phyloP scores from a whole-genome alignment of 495 filamentous ascomycete genomes.

The Penicillium fimorum region DNA sequence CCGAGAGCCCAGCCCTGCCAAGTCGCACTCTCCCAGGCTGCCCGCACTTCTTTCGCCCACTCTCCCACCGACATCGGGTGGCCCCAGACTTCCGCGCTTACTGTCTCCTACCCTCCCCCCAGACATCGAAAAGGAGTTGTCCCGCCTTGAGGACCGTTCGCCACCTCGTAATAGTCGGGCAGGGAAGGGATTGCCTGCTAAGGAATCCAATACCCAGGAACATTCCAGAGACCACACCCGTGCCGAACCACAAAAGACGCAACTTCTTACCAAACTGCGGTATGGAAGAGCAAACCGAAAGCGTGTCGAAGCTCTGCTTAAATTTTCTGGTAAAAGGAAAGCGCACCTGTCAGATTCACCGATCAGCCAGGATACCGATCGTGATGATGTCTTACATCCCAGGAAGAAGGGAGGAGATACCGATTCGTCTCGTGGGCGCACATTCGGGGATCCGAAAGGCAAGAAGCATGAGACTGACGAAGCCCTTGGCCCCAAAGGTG shows the following conservation, averaged over 20 bases:
- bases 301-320: constrained; percentile 45
- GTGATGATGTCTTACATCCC: constrained; percentile 21
- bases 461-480: constrained; percentile 23
- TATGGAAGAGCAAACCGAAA: constrained; percentile 44
- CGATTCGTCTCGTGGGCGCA: constrained; percentile 1
- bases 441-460: constrained; percentile 17
- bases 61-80: constrained; percentile 37
- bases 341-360: constrained; percentile 25
- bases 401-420: constrained; percentile 18
- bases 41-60: constrained; percentile 45
- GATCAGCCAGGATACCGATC: constrained; percentile 23
- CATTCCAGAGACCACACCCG: background rate
- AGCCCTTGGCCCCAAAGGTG: constrained; percentile 11
- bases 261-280: constrained; percentile 36
- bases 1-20: constrained; percentile 19
- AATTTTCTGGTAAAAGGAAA: constrained; percentile 45
- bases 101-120: constrained; percentile 50
- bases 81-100: constrained; percentile 38
- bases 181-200: constrained; percentile 7
- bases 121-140: constrained; percentile 49
- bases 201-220: constrained; percentile 13
- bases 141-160: constrained; percentile 30
- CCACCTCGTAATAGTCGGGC: constrained; percentile 14
- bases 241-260: constrained; percentile 10
- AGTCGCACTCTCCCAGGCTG: constrained; percentile 30